Evolutionary conservation across 306 rosid genomes (phyloP).

Genomic region (Pterocarpus santalinus): DNA sequence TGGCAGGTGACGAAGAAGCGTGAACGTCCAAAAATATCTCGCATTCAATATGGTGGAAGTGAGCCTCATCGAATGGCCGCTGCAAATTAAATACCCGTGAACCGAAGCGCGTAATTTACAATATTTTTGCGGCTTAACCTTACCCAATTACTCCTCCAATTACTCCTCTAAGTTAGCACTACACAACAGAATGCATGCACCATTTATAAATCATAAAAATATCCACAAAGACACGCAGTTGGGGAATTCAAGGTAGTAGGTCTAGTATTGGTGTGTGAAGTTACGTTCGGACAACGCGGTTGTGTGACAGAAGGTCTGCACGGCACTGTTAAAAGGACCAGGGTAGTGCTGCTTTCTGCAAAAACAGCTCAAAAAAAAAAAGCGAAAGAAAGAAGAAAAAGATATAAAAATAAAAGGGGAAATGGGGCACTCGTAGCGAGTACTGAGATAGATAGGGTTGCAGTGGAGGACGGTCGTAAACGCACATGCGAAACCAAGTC

Average conservation of each 20-base stretch:
- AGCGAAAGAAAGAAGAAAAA: background rate
- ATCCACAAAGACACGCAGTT: slow-evolving; percentile 1
- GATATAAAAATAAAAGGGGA: background rate
- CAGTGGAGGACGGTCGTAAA: background rate
- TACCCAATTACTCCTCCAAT: background rate
- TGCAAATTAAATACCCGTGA: slow-evolving; percentile 59
- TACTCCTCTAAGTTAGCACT: background rate
- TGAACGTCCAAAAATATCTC: slow-evolving; percentile 30
- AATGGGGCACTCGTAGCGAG: background rate
- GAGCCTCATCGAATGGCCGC: slow-evolving; percentile 32
- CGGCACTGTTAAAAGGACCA: background rate
- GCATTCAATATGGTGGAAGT: slow-evolving; percentile 38
- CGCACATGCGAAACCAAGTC: slow-evolving; percentile 51
- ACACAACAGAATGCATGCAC: background rate
- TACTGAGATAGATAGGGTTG: background rate
- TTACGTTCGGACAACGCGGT: slow-evolving; percentile 33
- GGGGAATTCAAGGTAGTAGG: slow-evolving; percentile 53
- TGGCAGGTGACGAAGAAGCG: slow-evolving; percentile 35
- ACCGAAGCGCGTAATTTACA: slow-evolving; percentile 36
- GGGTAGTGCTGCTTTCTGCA: background rate
- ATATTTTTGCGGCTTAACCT: slow-evolving; percentile 11
- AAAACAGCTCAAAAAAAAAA: background rate
- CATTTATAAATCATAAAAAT: background rate
- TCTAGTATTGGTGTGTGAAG: slow-evolving; percentile 40
- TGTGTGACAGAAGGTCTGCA: slow-evolving; percentile 32